Conservation (phyloP, 139 green algal species). For the Volvox africanus region DNA sequence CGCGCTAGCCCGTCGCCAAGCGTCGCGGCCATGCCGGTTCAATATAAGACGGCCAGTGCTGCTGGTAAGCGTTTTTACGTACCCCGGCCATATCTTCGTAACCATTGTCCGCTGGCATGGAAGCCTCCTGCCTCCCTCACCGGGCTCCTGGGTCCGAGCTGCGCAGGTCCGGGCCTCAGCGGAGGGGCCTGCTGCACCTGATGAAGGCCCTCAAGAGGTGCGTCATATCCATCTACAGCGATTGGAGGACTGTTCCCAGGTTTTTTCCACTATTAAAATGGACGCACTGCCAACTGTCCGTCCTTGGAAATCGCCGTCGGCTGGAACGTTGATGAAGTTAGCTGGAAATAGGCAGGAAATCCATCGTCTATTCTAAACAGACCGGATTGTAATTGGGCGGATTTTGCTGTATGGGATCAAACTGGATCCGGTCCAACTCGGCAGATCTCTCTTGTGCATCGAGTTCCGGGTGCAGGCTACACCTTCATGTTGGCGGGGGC, state of each 20-base stretch:
- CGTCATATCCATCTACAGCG: background rate
- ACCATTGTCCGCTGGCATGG: too few relatives aligned
- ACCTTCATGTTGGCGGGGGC: constrained; percentile 75
- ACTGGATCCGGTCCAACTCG: too few relatives aligned
- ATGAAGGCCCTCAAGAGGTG: background rate
- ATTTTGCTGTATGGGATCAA: too few relatives aligned
- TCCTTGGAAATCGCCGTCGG: too few relatives aligned
- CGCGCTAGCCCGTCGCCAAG: background rate
- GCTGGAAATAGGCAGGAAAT: too few relatives aligned
- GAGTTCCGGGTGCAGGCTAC: constrained; percentile 53
- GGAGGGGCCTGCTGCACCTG: background rate
- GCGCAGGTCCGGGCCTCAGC: constrained; percentile 7
- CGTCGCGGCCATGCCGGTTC: background rate
- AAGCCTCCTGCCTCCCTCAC: background rate
- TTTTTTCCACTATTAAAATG: too few relatives aligned
- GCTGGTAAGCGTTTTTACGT: background rate
- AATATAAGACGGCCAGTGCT: background rate
- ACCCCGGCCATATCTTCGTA: too few relatives aligned
- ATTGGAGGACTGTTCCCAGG: too few relatives aligned
- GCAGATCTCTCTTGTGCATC: constrained; percentile 59
- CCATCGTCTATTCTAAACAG: too few relatives aligned
- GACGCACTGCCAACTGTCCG: too few relatives aligned
- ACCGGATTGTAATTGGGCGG: too few relatives aligned
- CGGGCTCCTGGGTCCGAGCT: background rate
- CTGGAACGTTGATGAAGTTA: too few relatives aligned